Percentiles rank a stretch among this genome's conserved stretches.
Evolutionary conservation across 2,329 filamentous ascomycete species (phyloP).

Genomic region (Cytospora piceicola): DNA sequence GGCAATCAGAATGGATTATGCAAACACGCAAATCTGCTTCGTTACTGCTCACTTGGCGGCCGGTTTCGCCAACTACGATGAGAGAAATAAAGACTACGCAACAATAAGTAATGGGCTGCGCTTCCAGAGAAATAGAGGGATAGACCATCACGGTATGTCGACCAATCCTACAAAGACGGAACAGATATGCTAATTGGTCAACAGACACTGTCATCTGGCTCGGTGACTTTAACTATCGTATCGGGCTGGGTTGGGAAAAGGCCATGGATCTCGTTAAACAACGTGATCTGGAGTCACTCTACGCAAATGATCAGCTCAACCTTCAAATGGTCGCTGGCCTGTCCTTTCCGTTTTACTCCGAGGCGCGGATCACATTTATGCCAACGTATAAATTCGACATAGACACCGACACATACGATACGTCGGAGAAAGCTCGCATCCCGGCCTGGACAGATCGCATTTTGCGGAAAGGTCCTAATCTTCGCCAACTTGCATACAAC

Average conservation of each 20-base stretch:
- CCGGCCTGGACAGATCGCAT: conserved; percentile 98
- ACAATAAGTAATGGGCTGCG: conserved; percentile 85
- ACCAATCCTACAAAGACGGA: not conserved
- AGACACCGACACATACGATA: conserved; percentile 87
- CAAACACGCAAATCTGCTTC: conserved; percentile 90
- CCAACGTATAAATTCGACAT: conserved; percentile 97
- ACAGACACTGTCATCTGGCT: conserved; percentile 83
- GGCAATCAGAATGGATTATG: conserved; percentile 93
- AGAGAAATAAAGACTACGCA: conserved; percentile 89
- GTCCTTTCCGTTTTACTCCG: conserved; percentile 89
- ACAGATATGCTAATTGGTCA: conserved; percentile 33
- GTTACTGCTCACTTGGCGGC: conserved; percentile 96
- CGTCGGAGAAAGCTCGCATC: conserved; percentile 92
- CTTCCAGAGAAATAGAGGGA: conserved; percentile 88
- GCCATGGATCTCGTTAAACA: conserved; percentile 75
- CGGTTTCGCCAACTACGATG: conserved; percentile 95
- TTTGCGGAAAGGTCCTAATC: conserved; percentile 79
- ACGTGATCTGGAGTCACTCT: conserved; percentile 75
- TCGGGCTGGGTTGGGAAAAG: conserved; percentile 79
- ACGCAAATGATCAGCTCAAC: conserved; percentile 95
- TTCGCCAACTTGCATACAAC: conserved; percentile 82
- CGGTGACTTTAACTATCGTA: conserved; percentile 97
- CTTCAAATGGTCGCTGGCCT: conserved; percentile 94
- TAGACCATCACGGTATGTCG: conserved; percentile 79
- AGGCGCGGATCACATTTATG: conserved; percentile 83